phyloP scores from a whole-genome alignment of 2,329 filamentous ascomycete genomes.

The Pseudocercospora eumusae region DNA sequence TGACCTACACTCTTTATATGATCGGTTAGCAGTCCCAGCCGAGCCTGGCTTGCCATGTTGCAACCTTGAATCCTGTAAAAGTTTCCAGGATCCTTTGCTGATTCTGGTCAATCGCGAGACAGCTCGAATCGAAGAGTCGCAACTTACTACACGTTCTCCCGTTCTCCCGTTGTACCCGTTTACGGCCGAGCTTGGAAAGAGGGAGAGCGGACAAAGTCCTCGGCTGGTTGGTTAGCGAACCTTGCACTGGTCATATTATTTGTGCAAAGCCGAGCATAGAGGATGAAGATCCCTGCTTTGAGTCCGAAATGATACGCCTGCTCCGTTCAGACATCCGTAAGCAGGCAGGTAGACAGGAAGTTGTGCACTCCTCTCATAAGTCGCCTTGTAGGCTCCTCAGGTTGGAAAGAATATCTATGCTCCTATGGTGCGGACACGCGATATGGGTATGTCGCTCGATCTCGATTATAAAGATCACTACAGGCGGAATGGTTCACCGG shows the following conservation, averaged over 20 bases:
- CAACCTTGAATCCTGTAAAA: background rate
- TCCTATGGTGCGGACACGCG: constrained; percentile 10
- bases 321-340: background rate
- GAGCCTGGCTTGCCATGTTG: background rate
- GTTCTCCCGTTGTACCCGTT: background rate
- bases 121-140: background rate
- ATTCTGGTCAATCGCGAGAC: background rate
- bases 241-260: no score
- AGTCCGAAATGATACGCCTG: background rate
- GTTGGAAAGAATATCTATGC: background rate
- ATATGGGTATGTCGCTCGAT: constrained; percentile 11
- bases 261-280: background rate
- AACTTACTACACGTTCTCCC: background rate
- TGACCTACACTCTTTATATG: constrained; percentile 18
- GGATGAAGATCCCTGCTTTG: constrained; percentile 14
- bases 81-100: background rate
- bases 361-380: background rate
- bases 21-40: constrained; percentile 11
- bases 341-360: background rate
- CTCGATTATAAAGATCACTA: background rate
- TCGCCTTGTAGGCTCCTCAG: background rate
- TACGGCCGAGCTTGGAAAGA: background rate
- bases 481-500: background rate
- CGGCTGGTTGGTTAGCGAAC: constrained; percentile 4
- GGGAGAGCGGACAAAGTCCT: constrained; percentile 8